phyloP scores from a whole-genome alignment of 2,329 filamentous ascomycete species.

The Monilinia laxa region DNA sequence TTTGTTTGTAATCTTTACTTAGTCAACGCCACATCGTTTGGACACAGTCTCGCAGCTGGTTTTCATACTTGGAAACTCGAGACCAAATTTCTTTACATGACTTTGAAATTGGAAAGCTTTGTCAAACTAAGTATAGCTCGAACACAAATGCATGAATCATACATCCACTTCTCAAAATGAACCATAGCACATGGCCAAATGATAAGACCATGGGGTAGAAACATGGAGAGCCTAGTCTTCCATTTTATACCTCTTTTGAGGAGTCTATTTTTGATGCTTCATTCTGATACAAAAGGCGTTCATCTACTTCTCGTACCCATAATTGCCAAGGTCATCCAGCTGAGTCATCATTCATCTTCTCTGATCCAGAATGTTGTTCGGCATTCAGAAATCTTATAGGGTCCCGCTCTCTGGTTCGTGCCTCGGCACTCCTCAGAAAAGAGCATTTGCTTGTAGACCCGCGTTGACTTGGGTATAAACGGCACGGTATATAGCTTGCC shows the following conservation, averaged over 20 bases:
- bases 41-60: background rate
- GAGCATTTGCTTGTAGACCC: constrained; percentile 44
- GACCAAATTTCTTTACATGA: background rate
- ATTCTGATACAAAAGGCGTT: constrained; percentile 32
- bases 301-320: constrained; percentile 39
- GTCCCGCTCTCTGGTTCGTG: background rate
- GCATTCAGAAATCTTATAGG: constrained; percentile 26
- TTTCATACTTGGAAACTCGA: constrained; percentile 3
- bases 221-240: constrained; percentile 8
- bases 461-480: constrained; percentile 49
- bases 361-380: constrained; percentile 32
- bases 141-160: background rate
- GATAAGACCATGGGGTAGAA: background rate
- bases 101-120: background rate
- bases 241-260: constrained; percentile 2
- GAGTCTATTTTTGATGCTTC: constrained; percentile 7
- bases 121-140: background rate
- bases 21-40: constrained; percentile 14
- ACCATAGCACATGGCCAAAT: constrained; percentile 8
- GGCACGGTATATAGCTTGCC: constrained; percentile 45
- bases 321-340: constrained; percentile 38
- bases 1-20: background rate
- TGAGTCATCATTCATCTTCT: constrained; percentile 37
- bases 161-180: background rate
- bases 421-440: constrained; percentile 33